These are phyloP conservation scores for Lolium rigidum DNA, from an alignment of 176 grass and related monocot genomes.

Conservation along the genomic window DNA sequence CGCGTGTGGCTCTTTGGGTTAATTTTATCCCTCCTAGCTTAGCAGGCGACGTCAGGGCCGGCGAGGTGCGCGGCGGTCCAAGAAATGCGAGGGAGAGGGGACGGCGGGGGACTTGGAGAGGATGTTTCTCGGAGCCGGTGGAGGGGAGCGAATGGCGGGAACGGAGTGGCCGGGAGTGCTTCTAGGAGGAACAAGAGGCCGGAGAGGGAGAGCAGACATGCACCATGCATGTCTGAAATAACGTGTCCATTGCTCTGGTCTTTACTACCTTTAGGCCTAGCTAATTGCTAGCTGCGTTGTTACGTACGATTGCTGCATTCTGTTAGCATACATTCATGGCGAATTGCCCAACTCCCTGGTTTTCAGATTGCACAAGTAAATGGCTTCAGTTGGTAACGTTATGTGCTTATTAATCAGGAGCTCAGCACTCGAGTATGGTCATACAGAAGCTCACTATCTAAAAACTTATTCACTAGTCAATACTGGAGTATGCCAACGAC, in stretches of 20 bases:
- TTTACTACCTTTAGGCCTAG: slow-evolving; percentile 32
- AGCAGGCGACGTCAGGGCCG: slow-evolving; percentile 11
- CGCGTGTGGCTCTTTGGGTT: slow-evolving; percentile 25
- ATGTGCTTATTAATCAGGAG: not conserved
- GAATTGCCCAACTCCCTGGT: not conserved
- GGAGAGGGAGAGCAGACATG: not conserved
- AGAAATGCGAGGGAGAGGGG: slow-evolving; percentile 52
- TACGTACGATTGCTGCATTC: not conserved
- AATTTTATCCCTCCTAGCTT: slow-evolving; percentile 24
- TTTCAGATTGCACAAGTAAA: not conserved
- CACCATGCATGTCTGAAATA: slow-evolving; percentile 14
- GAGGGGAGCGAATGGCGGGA: slow-evolving; percentile 40
- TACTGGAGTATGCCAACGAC: not conserved
- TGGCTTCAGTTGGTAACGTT: not conserved
- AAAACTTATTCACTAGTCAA: not conserved
- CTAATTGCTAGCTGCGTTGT: not conserved
- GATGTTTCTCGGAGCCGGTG: slow-evolving; percentile 37
- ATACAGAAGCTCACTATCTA: not conserved
- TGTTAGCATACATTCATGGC: not conserved
- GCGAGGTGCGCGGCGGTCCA: slow-evolving; percentile 30
- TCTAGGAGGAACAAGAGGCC: slow-evolving; percentile 32
- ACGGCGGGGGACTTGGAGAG: not conserved
- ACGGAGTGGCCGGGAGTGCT: slow-evolving; percentile 43
- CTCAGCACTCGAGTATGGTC: not conserved
- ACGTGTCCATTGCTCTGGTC: slow-evolving; percentile 1